Base-by-base conservation (phyloP, 345 rosid species). In the Populus deltoides region DNA sequence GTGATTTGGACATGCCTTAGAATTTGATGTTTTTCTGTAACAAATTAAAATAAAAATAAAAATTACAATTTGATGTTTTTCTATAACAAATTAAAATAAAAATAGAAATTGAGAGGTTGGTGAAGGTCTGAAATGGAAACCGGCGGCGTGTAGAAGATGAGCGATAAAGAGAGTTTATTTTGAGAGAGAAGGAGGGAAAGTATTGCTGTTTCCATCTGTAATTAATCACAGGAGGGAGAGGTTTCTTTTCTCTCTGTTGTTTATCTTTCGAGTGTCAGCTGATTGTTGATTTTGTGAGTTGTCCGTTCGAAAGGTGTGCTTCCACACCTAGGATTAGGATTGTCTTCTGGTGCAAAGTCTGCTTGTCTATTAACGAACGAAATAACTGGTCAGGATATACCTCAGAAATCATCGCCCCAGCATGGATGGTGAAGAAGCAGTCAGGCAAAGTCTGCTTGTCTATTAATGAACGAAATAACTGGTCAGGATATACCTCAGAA, bases 151-250 rank as follows among this genome's bases (percentile, higher is more conserved):
- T 76, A 0, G 76, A 55, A 68, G 86, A 78, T 8, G 69, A 76
- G 70, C 4, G 71, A n/a, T 75, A 74, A 4, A 74, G 27, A 29
- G 33, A 78, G 66, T 74, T 31, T 33, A 71, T 67, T 88, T 25
- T 68, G 84, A 6, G 78, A 75, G 75, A 84, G 74, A 12, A 87
- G 86, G 73, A 87, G 77, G 0, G 90, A 83, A 84, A 88, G 75
- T 35, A 85, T 70, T 18, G 24, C 10, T 53, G 24, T 0, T 57
- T 86, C 87, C 97, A 92, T 92, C 79, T 67, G 7, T 53, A 53
- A 53, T 53, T 3, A 53, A 53, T 53, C 59, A 53, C n/a, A 53
- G 59, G 59, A 20, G 59, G 59, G 0, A 20, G 59, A 53, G 59
- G 9, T 0, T 53, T 18, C 59, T 53, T 38, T 53, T 7, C 36